phyloP scores from a whole-genome alignment of 2,329 filamentous ascomycete genomes.

The Pyrenochaeta sp. region DNA sequence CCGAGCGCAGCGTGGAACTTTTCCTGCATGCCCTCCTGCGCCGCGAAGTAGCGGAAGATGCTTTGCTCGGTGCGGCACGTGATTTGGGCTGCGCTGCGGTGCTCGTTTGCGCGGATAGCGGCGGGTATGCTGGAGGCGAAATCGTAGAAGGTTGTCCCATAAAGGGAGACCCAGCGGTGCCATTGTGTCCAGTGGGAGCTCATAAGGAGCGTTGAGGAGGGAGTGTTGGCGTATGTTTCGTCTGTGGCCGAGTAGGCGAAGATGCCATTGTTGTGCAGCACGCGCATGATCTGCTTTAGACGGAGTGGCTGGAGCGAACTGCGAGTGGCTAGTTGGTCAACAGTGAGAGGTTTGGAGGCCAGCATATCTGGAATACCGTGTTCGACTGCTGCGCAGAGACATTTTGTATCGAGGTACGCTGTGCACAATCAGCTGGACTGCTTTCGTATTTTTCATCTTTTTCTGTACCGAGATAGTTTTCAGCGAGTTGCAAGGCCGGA shows the following conservation, averaged over 20 bases:
- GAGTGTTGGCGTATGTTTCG: slow-evolving; percentile 47
- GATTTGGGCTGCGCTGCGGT: slow-evolving; percentile 50
- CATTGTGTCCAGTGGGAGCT: slow-evolving; percentile 57
- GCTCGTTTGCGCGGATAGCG: slow-evolving; percentile 21
- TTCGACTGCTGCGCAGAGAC: slow-evolving; percentile 41
- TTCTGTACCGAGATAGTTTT: too few relatives aligned
- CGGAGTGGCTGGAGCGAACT: slow-evolving; percentile 32
- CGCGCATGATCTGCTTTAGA: slow-evolving; percentile 44
- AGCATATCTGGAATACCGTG: slow-evolving; percentile 44
- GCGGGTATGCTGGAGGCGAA: slow-evolving; percentile 53
- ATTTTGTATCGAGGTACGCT: slow-evolving; percentile 40
- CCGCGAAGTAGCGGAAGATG: slow-evolving; percentile 53
- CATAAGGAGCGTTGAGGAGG: slow-evolving; percentile 43
- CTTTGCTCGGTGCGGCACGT: slow-evolving; percentile 51
- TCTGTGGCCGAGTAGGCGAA: slow-evolving; percentile 42
- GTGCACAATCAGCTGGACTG: too few relatives aligned
- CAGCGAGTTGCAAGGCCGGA: too few relatives aligned
- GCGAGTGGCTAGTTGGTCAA: slow-evolving; percentile 22
- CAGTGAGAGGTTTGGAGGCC: slow-evolving; percentile 17
- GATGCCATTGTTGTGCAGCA: slow-evolving; percentile 48
- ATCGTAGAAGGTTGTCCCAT: slow-evolving; percentile 57
- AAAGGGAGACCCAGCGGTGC: slow-evolving; percentile 55
- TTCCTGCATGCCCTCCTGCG: slow-evolving; percentile 40
- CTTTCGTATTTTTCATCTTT: too few relatives aligned
- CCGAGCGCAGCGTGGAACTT: slow-evolving; percentile 51